phyloP scores from a whole-genome alignment of 1,284 basidiomycete genomes.

The Melampsora larici-populina region DNA sequence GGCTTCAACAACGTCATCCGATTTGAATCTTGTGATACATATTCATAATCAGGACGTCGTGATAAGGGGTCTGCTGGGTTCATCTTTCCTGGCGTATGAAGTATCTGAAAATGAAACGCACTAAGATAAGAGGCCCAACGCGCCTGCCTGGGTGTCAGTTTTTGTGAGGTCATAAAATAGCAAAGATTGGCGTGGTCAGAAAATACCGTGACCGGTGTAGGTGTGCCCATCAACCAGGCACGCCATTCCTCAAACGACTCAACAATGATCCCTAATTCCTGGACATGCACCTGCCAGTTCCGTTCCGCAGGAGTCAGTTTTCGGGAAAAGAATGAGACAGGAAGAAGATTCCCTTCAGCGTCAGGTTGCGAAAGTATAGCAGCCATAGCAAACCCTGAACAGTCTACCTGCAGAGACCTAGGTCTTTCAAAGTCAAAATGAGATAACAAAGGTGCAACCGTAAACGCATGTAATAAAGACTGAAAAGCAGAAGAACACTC shows the following conservation, averaged over 20 bases:
- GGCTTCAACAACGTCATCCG: too few relatives aligned
- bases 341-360: background rate
- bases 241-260: too few relatives aligned
- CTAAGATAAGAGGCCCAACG: background rate
- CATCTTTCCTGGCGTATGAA: too few relatives aligned
- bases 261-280: constrained; percentile 23
- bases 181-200: constrained; percentile 31
- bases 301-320: constrained; percentile 4
- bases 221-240: constrained; percentile 21
- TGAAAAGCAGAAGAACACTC: background rate
- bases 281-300: background rate
- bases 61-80: too few relatives aligned
- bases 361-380: constrained; percentile 4
- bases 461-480: background rate
- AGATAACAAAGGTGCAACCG: background rate
- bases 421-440: constrained; percentile 27
- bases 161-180: too few relatives aligned
- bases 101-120: background rate
- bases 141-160: constrained; percentile 18
- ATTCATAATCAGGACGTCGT: too few relatives aligned
- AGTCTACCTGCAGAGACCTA: constrained; percentile 5
- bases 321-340: constrained; percentile 16
- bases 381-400: constrained; percentile 17
- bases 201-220: constrained; percentile 5
- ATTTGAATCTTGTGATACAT: too few relatives aligned